A percentile compares a stretch with the other conserved stretches of the same genome.
Evolutionary conservation across 2,329 filamentous ascomycete genomes (phyloP).

Genomic region (Alternaria alternata): DNA sequence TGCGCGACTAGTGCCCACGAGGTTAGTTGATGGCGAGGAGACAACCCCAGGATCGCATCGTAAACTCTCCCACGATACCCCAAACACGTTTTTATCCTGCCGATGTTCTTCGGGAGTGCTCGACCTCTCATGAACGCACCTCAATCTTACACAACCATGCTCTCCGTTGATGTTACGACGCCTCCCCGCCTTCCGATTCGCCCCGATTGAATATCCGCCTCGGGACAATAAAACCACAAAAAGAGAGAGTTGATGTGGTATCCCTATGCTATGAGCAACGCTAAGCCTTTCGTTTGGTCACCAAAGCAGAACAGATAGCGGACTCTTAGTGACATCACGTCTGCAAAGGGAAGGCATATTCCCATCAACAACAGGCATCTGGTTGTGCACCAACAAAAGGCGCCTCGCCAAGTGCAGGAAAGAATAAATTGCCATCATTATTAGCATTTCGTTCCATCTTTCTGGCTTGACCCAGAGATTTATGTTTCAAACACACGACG

Average conservation of each 20-base stretch:
- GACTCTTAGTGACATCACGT: background rate
- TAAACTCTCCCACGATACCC: background rate
- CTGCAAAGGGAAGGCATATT: background rate
- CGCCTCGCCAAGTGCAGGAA: background rate
- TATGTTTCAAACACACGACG: background rate
- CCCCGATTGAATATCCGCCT: background rate
- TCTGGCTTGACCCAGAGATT: background rate
- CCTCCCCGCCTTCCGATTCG: background rate
- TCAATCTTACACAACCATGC: background rate
- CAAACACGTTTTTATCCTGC: background rate
- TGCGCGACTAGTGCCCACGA: slow-evolving; percentile 15
- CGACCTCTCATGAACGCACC: background rate
- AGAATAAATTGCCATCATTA: background rate
- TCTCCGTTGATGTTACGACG: background rate
- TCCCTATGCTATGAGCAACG: background rate
- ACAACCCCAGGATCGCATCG: background rate
- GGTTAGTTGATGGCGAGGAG: slow-evolving; percentile 9
- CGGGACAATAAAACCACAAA: background rate
- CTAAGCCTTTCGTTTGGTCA: background rate
- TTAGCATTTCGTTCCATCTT: background rate
- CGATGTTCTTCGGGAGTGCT: background rate
- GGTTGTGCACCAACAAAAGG: no score
- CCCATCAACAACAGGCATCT: no score
- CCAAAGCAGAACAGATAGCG: background rate
- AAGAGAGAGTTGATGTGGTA: no score